Percentiles rank a stretch among this genome's conserved stretches.
phyloP scores from a whole-genome alignment of 805 yeast species.

The Wilhelminamyces savonicus region DNA sequence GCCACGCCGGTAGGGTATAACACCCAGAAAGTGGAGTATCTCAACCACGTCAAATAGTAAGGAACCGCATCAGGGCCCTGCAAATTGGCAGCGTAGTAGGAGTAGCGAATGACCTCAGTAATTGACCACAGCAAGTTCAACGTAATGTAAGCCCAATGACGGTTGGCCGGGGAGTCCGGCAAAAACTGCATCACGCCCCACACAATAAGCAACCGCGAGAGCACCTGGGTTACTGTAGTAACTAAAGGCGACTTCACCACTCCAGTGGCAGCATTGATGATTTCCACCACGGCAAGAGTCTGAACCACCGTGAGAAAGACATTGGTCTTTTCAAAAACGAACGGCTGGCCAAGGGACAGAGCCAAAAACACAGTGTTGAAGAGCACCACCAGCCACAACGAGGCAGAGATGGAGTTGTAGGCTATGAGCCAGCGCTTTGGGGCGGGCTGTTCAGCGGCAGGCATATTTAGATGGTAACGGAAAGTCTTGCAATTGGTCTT shows the following conservation, averaged over 20 bases:
- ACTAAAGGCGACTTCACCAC: constrained; percentile 78
- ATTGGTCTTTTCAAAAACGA: constrained; percentile 53
- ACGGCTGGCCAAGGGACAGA: constrained; percentile 52
- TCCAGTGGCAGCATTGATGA: constrained; percentile 71
- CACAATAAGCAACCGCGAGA: constrained; percentile 76
- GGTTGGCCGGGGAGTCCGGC: constrained; percentile 64
- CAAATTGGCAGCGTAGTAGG: constrained; percentile 73
- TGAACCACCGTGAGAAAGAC: constrained; percentile 62
- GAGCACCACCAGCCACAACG: constrained; percentile 35
- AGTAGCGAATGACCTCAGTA: constrained; percentile 87
- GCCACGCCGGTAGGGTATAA: constrained; percentile 92
- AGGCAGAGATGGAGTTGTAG: constrained; percentile 36
- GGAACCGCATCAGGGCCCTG: constrained; percentile 49
- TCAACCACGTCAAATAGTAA: constrained; percentile 52
- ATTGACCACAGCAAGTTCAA: constrained; percentile 84
- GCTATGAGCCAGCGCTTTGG: constrained; percentile 34
- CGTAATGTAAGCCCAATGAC: constrained; percentile 55
- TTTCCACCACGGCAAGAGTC: constrained; percentile 72
- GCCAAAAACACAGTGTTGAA: constrained; percentile 34
- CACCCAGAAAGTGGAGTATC: constrained; percentile 78
- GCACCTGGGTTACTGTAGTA: constrained; percentile 83
- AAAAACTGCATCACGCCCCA: constrained; percentile 74
- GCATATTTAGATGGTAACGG: too few species aligned
- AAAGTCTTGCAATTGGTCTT: too few species aligned
- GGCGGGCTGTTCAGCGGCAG: too few species aligned